A percentile compares a stretch with the other conserved stretches of the same genome.
phyloP scores from a whole-genome alignment of 306 rosid genomes.

The Fragaria vesca region DNA sequence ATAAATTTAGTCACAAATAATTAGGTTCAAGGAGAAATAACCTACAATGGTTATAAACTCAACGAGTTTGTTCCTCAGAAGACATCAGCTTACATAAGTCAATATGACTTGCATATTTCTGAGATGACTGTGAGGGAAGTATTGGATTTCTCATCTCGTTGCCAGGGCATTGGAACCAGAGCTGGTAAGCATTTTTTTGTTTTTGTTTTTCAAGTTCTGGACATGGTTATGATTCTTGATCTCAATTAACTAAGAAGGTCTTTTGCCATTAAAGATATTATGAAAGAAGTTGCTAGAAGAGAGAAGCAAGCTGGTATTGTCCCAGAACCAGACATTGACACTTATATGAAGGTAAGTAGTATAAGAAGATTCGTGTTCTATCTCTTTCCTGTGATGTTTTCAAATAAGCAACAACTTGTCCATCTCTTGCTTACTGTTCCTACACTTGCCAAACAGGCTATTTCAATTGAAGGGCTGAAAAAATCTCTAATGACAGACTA shows the following conservation, averaged over 20 bases:
- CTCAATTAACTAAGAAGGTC: neutral
- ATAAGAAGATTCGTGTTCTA: neutral
- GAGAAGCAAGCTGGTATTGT: conserved; percentile 35
- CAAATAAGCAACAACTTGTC: neutral
- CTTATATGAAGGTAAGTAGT: conserved; percentile 28
- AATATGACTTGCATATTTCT: conserved; percentile 32
- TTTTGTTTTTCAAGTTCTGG: neutral
- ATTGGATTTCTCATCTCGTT: conserved; percentile 26
- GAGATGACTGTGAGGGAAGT: conserved; percentile 34
- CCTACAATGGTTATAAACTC: conserved; percentile 27
- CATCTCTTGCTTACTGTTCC: neutral
- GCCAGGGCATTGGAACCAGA: conserved; percentile 30
- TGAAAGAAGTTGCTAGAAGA: conserved; percentile 28
- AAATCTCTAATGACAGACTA: conserved; percentile 46
- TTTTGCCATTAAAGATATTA: conserved; percentile 15
- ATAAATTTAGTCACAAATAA: neutral
- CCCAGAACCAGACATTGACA: conserved; percentile 31
- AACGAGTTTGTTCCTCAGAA: conserved; percentile 32
- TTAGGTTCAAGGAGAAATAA: conserved; percentile 26
- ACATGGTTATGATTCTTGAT: neutral
- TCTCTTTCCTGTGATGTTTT: neutral
- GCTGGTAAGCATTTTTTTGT: conserved; percentile 14
- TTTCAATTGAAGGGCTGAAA: conserved; percentile 46
- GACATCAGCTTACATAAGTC: conserved; percentile 36
- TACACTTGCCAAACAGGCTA: conserved; percentile 41